Percentiles rank a stretch among this genome's conserved stretches.
These are phyloP conservation scores for Mariannaea sp. DNA, from an alignment of 2,329 filamentous ascomycete genomes.

Conservation along the genomic window DNA sequence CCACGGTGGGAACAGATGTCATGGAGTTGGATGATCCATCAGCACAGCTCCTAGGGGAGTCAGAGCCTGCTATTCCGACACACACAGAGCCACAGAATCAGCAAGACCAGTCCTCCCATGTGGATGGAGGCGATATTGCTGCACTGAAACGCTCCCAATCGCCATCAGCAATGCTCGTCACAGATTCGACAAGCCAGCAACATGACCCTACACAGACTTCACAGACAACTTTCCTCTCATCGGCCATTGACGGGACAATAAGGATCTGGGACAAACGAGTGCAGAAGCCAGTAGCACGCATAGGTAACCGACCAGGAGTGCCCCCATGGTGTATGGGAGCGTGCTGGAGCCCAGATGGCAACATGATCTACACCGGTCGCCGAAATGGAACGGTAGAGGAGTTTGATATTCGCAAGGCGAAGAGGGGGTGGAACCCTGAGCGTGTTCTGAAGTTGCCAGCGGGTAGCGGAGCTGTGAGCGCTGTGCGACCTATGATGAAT, in stretches of 20 bases:
- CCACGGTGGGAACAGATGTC: slow-evolving; percentile 29
- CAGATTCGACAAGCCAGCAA: slow-evolving; percentile 46
- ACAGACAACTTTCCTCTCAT: slow-evolving; percentile 83
- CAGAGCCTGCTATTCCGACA: slow-evolving; percentile 19
- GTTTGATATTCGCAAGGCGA: slow-evolving; percentile 80
- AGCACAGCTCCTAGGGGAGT: slow-evolving; percentile 19
- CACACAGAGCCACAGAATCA: slow-evolving; percentile 18
- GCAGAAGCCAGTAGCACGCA: slow-evolving; percentile 76
- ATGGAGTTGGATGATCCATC: slow-evolving; percentile 39
- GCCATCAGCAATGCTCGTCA: slow-evolving; percentile 40
- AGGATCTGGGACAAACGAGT: slow-evolving; percentile 92
- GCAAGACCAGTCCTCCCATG: slow-evolving; percentile 19
- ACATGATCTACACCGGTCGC: slow-evolving; percentile 90
- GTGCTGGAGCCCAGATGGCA: slow-evolving; percentile 95
- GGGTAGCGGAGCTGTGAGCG: slow-evolving; percentile 88
- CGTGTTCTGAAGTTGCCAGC: slow-evolving; percentile 85
- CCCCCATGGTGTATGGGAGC: slow-evolving; percentile 98
- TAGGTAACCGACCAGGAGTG: slow-evolving; percentile 72
- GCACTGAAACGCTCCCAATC: slow-evolving; percentile 32
- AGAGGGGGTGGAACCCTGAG: slow-evolving; percentile 70
- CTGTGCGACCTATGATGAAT: slow-evolving; percentile 89
- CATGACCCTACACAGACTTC: slow-evolving; percentile 64
- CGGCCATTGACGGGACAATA: slow-evolving; percentile 83
- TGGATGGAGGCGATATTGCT: slow-evolving; percentile 3
- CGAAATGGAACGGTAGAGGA: slow-evolving; percentile 94